A percentile compares a stretch with the other conserved stretches of the same genome.
Conservation (phyloP, 2,329 filamentous ascomycete species). For the Hypoxylon sp. region DNA sequence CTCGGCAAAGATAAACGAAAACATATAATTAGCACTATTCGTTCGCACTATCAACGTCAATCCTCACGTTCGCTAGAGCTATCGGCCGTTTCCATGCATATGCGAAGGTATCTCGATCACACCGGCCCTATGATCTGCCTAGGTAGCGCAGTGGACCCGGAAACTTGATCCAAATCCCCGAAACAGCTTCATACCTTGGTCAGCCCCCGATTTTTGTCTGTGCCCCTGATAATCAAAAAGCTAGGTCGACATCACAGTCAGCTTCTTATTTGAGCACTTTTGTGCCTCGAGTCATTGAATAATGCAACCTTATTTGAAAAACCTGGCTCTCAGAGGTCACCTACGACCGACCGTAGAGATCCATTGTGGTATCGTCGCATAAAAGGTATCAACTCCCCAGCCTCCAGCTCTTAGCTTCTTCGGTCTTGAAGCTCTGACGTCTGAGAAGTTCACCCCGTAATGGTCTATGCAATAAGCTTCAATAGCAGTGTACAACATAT, state of each 20-base stretch:
- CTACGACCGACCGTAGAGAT: background rate
- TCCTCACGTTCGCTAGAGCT: slow-evolving; percentile 1
- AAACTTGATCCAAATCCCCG: slow-evolving; percentile 31
- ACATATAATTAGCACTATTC: background rate
- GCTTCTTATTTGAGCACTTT: background rate
- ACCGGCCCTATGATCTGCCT: slow-evolving; percentile 9
- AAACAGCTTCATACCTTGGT: slow-evolving; percentile 14
- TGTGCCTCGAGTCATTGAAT: background rate
- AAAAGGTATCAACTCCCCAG: background rate
- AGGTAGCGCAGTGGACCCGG: slow-evolving; percentile 16
- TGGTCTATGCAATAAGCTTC: slow-evolving; percentile 28
- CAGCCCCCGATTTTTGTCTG: slow-evolving; percentile 26
- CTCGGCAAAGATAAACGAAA: background rate
- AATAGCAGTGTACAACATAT: background rate
- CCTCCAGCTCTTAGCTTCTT: slow-evolving; percentile 3
- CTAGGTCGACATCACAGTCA: slow-evolving; percentile 23
- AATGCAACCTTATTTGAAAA: background rate
- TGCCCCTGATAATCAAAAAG: slow-evolving; percentile 26
- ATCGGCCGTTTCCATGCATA: slow-evolving; percentile 9
- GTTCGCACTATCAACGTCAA: background rate
- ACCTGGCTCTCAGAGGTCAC: slow-evolving; percentile 7
- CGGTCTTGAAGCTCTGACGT: slow-evolving; percentile 30
- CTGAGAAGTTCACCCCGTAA: slow-evolving; percentile 28
- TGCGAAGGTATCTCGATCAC: slow-evolving; percentile 25
- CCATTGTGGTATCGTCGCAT: slow-evolving; percentile 17